Percentiles rank a stretch among this genome's conserved stretches.
Conservation (phyloP, 352 stramenopile genomes). For the Globisporangium viniferum region DNA sequence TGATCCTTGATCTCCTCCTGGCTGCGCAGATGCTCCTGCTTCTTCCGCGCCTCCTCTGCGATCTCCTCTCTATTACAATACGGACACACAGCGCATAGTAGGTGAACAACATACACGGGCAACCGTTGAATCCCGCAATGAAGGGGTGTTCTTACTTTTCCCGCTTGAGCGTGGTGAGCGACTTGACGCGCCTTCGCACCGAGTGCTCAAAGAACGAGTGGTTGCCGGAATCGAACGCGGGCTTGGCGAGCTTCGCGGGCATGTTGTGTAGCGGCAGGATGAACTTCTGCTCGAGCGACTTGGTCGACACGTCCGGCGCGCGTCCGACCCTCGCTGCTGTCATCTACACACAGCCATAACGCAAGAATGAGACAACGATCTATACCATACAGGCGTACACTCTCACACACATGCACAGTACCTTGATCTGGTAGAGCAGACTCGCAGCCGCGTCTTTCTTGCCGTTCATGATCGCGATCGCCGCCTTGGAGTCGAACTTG, state of each 20-base stretch:
- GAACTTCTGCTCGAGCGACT: conserved; percentile 38
- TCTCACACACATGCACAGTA: conserved; percentile 16
- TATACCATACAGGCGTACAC: neutral
- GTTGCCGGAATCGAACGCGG: conserved; percentile 48
- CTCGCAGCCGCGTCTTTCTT: conserved; percentile 51
- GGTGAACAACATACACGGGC: too few species aligned
- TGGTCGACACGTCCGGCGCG: conserved; percentile 48
- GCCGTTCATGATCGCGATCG: conserved; percentile 81
- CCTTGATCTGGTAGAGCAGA: conserved; percentile 88
- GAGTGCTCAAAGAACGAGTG: conserved; percentile 69
- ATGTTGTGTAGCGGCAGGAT: conserved; percentile 63
- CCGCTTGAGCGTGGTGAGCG: conserved; percentile 35
- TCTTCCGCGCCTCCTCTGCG: conserved; percentile 27
- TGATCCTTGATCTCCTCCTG: conserved; percentile 34
- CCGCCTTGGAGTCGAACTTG: conserved; percentile 72
- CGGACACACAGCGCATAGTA: neutral
- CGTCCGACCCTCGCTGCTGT: conserved; percentile 39
- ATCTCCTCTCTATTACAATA: conserved; percentile 33
- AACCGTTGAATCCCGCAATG: neutral
- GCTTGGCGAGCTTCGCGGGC: conserved; percentile 54
- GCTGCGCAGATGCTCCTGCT: conserved; percentile 23
- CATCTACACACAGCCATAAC: conserved; percentile 26
- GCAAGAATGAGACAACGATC: neutral
- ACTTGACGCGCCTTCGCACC: conserved; percentile 58
- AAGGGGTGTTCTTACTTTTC: conserved; percentile 38